Percentiles rank a stretch among this genome's conserved stretches.
Evolutionary conservation across 1,139 yeast genomes (phyloP).

Genomic region (Blastobotrys arbuscula): DNA sequence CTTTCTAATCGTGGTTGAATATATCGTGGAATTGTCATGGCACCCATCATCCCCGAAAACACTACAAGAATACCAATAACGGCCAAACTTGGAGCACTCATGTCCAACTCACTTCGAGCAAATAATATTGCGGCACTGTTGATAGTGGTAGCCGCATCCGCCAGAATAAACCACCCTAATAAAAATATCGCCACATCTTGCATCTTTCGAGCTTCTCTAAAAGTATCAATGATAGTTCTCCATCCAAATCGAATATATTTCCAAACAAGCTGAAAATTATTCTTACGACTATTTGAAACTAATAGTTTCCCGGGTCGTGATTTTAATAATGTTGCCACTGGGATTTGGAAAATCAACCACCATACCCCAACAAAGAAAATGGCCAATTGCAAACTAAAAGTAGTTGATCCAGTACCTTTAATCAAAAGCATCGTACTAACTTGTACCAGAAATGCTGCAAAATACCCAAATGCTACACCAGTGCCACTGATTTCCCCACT

Average conservation of each 20-base stretch:
- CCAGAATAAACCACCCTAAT: conserved; percentile 62
- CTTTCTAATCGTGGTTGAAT: conserved; percentile 38
- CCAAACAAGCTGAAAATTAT: conserved; percentile 10
- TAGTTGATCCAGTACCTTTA: conserved; percentile 39
- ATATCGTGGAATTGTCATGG: conserved; percentile 47
- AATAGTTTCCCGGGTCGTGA: conserved; percentile 39
- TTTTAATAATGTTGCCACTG: conserved; percentile 44
- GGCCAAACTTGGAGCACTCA: conserved; percentile 59
- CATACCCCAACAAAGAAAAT: conserved; percentile 57
- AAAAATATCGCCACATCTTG: conserved; percentile 56
- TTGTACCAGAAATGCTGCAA: conserved; percentile 60
- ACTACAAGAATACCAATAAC: conserved; percentile 57
- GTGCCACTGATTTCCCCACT: conserved; percentile 46
- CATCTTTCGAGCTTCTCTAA: conserved; percentile 50
- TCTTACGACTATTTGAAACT: conserved; percentile 4
- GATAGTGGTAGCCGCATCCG: conserved; percentile 66
- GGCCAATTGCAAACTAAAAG: conserved; percentile 49
- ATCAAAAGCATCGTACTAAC: conserved; percentile 47
- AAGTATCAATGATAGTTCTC: conserved; percentile 47
- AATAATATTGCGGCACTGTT: conserved; percentile 68
- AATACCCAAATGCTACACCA: conserved; percentile 63
- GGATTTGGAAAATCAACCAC: conserved; percentile 66
- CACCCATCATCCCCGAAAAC: conserved; percentile 57
- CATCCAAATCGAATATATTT: conserved; percentile 48
- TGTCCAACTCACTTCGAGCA: conserved; percentile 58